Evolutionary conservation across 192 early-diverging fungal species (phyloP).

Genomic region (Backusella westeae): DNA sequence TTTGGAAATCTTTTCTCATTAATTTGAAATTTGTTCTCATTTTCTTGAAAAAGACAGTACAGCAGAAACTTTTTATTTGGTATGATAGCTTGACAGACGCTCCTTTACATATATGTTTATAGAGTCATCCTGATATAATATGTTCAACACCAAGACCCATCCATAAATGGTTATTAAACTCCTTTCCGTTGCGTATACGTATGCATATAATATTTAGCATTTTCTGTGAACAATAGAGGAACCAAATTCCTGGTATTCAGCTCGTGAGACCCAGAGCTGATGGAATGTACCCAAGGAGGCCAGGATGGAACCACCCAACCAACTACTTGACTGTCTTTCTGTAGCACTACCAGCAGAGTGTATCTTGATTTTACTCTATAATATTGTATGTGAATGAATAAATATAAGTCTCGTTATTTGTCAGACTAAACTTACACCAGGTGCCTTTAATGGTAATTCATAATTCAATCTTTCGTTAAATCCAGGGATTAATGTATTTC

Average conservation of each 20-base stretch:
- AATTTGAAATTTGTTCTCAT: too few species aligned
- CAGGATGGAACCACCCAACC: conserved; percentile 97
- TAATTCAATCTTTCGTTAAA: conserved; percentile 83
- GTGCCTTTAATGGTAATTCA: conserved; percentile 62
- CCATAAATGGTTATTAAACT: too few species aligned
- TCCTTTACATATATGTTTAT: too few species aligned
- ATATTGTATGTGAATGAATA: background rate
- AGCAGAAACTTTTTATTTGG: too few species aligned
- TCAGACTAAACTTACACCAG: conserved; percentile 56
- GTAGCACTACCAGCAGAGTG: conserved; percentile 72
- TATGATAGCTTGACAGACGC: too few species aligned
- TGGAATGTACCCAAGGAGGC: conserved; percentile 96
- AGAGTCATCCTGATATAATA: too few species aligned
- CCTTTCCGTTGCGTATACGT: too few species aligned
- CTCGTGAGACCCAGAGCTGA: conserved; percentile 96
- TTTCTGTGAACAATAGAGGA: conserved; percentile 85
- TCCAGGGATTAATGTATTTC: conserved; percentile 81
- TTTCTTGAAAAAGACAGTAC: too few species aligned
- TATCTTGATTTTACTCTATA: conserved; percentile 76
- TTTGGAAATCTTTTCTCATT: too few species aligned
- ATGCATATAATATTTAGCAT: conserved; percentile 42
- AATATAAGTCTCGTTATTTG: background rate
- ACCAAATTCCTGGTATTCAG: conserved; percentile 92
- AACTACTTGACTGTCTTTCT: conserved; percentile 91
- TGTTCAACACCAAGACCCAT: too few species aligned